Evolutionary conservation across 2,329 filamentous ascomycete genomes (phyloP).

Genomic region (Colletotrichum brevisporum): DNA sequence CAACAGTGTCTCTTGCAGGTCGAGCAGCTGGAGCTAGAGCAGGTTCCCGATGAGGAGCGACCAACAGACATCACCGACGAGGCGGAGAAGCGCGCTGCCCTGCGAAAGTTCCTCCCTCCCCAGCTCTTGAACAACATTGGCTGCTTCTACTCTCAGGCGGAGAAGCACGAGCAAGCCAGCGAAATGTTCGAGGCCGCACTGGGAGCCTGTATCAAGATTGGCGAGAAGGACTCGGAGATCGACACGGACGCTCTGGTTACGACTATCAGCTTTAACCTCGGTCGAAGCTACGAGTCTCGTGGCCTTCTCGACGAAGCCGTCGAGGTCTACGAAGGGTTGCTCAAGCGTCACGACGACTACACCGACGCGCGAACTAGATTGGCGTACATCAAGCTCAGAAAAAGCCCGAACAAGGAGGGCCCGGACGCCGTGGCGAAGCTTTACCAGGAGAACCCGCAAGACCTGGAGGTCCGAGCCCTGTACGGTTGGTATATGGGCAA

Average conservation of each 20-base stretch:
- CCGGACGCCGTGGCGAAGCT: conserved; percentile 88
- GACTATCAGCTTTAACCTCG: conserved; percentile 97
- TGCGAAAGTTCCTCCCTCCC: conserved; percentile 86
- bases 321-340: conserved; percentile 87
- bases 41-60: conserved; percentile 78
- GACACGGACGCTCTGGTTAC: conserved; percentile 95
- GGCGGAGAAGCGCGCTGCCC: conserved; percentile 68
- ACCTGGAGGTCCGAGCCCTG: conserved; percentile 91
- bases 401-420: conserved; percentile 86
- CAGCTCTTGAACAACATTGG: conserved; percentile 97
- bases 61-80: conserved; percentile 71
- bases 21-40: conserved; percentile 88
- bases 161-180: conserved; percentile 84
- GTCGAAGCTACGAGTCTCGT: conserved; percentile 90
- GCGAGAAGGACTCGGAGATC: conserved; percentile 79
- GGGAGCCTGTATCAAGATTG: conserved; percentile 86
- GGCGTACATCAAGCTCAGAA: conserved; percentile 89
- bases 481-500: conserved; percentile 97
- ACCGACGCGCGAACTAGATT: conserved; percentile 90
- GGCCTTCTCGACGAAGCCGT: conserved; percentile 86
- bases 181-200: conserved; percentile 94
- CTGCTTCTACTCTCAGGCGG: conserved; percentile 92
- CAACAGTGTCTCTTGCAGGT: conserved; percentile 93
- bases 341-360: conserved; percentile 90
- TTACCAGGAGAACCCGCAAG: conserved; percentile 85